These are phyloP conservation scores for Cyberlindnera sargentensis DNA, from an alignment of 805 yeast genomes.

Conservation along the genomic window DNA sequence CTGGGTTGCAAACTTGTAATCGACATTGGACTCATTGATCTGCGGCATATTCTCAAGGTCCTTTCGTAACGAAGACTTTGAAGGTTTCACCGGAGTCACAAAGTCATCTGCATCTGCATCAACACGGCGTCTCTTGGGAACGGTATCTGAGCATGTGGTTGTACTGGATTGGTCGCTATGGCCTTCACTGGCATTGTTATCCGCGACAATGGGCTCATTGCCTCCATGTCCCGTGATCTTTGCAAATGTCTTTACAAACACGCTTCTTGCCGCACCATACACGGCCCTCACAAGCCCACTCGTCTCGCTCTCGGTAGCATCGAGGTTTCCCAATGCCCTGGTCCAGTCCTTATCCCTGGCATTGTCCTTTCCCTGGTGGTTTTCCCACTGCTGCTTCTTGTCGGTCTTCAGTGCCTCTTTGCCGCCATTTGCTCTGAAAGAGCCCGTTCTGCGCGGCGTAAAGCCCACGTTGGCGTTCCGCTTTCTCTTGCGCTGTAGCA, in stretches of 20 bases:
- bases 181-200: neutral
- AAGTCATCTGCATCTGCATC: neutral
- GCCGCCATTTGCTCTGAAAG: no score
- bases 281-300: constrained; percentile 2
- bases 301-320: constrained; percentile 16
- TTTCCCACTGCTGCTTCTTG: no score
- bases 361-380: neutral
- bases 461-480: constrained; percentile 1
- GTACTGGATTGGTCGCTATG: neutral
- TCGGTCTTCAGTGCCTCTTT: no score
- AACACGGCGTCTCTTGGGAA: constrained; percentile 3
- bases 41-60: neutral
- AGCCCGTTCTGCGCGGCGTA: neutral
- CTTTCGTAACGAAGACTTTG: neutral
- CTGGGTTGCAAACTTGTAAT: constrained; percentile 11
- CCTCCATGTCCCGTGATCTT: neutral
- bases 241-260: neutral
- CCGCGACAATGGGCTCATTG: no score
- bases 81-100: constrained; percentile 9
- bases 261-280: neutral
- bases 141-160: neutral
- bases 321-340: neutral
- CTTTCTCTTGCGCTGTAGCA: constrained; percentile 10
- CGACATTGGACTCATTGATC: constrained; percentile 5
- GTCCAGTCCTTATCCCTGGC: constrained; percentile 1